phyloP scores from a whole-genome alignment of 75 land plant species.

The Picea glauca region DNA sequence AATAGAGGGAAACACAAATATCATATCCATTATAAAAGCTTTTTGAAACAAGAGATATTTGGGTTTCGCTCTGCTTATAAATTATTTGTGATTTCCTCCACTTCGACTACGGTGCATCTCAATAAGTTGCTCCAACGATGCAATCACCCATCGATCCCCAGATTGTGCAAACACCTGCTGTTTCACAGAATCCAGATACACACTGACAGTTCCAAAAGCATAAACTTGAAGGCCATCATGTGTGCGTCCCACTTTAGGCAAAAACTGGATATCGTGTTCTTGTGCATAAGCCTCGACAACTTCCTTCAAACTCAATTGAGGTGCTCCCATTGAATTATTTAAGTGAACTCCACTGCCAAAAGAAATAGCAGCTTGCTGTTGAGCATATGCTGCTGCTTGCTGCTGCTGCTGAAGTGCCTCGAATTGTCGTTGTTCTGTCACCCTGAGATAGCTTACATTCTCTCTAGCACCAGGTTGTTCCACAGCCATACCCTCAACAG shows the following conservation, averaged over 20 bases:
- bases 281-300: conserved; percentile 64
- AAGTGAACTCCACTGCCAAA: conserved; percentile 4
- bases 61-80: too few species aligned
- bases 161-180: conserved; percentile 68
- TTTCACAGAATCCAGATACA: conserved; percentile 71
- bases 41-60: too few species aligned
- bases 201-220: conserved; percentile 79
- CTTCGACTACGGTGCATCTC: conserved; percentile 57
- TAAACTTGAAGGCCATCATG: conserved; percentile 84
- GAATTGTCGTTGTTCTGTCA: conserved; percentile 71
- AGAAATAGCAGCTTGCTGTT: conserved; percentile 29
- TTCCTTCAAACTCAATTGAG: conserved; percentile 82
- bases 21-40: too few species aligned
- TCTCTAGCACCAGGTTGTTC: conserved; percentile 80
- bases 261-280: conserved; percentile 68
- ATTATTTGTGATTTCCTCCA: conserved; percentile 5
- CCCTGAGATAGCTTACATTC: conserved; percentile 76
- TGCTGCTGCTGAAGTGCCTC: conserved; percentile 42
- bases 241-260: conserved; percentile 75
- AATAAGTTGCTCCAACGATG: conserved; percentile 66
- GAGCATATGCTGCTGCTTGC: conserved; percentile 31
- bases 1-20: too few species aligned
- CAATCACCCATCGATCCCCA: conserved; percentile 64
- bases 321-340: conserved; percentile 26
- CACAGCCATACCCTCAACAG: conserved; percentile 64